These are phyloP conservation scores for Brassica cretica DNA, from an alignment of 345 rosid species.

Conservation along the genomic window DNA sequence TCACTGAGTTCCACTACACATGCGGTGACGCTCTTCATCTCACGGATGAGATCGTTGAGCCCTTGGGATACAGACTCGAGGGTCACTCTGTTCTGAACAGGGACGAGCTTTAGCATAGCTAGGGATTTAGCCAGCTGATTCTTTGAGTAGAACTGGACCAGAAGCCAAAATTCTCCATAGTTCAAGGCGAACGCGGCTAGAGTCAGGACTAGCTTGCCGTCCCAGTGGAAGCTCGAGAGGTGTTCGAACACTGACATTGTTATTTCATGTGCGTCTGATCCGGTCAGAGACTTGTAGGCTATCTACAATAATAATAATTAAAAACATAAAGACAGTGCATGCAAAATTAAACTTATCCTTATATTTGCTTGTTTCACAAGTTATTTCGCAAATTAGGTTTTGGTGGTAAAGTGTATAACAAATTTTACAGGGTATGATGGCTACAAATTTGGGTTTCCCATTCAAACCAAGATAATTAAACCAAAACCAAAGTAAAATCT, in stretches of 20 bases:
- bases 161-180: constrained; percentile 82
- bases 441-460: neutral
- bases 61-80: constrained; percentile 54
- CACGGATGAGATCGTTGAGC: constrained; percentile 56
- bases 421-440: neutral
- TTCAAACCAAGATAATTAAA: neutral
- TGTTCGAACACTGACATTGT: constrained; percentile 54
- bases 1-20: constrained; percentile 63
- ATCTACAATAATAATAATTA: constrained; percentile 43
- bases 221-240: constrained; percentile 69
- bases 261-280: constrained; percentile 60
- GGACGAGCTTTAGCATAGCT: constrained; percentile 66
- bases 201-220: constrained; percentile 65
- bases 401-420: constrained; percentile 7
- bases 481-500: no score
- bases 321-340: neutral
- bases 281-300: constrained; percentile 55
- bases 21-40: constrained; percentile 56
- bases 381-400: neutral
- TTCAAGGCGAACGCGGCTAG: constrained; percentile 69
- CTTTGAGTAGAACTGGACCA: constrained; percentile 64
- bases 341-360: neutral
- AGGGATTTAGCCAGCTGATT: constrained; percentile 68
- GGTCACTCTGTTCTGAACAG: constrained; percentile 51
- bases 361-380: neutral